Evolutionary conservation across 352 stramenopile genomes (phyloP), one percentile per base, ranked within the genome.

Genomic region (Phytophthora niederhauseri): DNA sequence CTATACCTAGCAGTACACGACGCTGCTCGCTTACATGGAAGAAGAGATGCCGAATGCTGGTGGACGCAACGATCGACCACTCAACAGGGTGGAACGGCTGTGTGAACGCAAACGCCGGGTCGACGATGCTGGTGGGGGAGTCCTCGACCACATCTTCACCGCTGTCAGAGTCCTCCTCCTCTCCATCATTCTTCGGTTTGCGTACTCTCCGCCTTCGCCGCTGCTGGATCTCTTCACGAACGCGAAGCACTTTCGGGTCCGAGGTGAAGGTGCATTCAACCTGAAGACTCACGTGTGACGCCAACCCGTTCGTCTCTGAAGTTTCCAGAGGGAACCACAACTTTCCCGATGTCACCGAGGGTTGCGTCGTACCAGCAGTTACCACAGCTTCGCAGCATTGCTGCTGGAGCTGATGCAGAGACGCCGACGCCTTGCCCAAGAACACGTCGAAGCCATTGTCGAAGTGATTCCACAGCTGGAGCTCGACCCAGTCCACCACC

Each of bases 381-480:
- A 36, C 11, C 19, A 26, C 31, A 17, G 38, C 22, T n/a, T 58
- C 36, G 36, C 15, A 51, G 30, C 43, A 57, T 49, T 69, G 49
- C 14, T 69, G 54, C 5, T 64, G 66, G 24, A 83, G 70, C 15
- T 78, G 64, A 4, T 75, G 68, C 26, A 89, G 17, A 0, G 73
- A 79, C 8, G 90, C 49, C 1, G 64, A 83, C 9, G 71, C 31
- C 55, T 74, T 71, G 0, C 79, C 82, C 0, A 93, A 70, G 36
- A 89, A 88, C 4, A 90, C 78, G 20, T 85, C 76, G 49, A 90
- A 77, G 14, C 80, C 81, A 11, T 67, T 83, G 19, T 70, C 61
- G 52, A 91, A 90, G 4, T 64, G 73, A 61, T 91, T 91, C 85
- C 85, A 93, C 15, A 90, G 53, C 60, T 93, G 80, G 3, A 91